Evolutionary conservation across 192 early-diverging fungal species (phyloP), one percentile per base, ranked within the genome.

Genomic region (Chytriomyces sp.): DNA sequence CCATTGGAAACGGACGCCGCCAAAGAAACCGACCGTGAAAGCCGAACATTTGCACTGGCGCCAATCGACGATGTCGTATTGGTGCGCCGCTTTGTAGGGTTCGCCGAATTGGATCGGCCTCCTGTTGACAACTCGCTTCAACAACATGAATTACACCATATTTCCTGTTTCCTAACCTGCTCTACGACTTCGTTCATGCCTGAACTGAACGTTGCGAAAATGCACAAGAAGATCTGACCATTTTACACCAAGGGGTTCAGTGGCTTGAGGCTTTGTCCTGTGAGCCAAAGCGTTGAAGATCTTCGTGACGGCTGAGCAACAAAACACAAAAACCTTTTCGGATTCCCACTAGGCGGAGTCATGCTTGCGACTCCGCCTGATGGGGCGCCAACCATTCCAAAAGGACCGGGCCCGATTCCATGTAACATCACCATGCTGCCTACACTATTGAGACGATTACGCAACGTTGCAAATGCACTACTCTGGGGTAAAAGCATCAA

Each of bases 401-500:
- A 5, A 33, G 30, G 14, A 3, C 74, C 67, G 5, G 28, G 5
- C 40, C 17, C 14, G 12, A 33, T 31, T 22, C 63, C 74, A 67
- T 79, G 77, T 58, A 83, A 40, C 54, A 76, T 74, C 0, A 78
- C 79, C 75, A 86, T 77, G 19, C 64, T 69, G 52, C 86, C 85
- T 28, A 99, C 93, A 64, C 92, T 91, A 40, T 90, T 93, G 67
- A 99, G 74, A n/a, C 98, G 87, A 79, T 95, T 98, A 36, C 95
- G 79, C 63, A 99, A 76, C 4, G 95, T 97, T 0, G 92, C 94
- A 90, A 98, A 99, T 5, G 98, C 96, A 32, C 88, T 91, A 41
- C 92, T 94, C 78, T 99, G 98, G 59, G 98, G 98, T 49, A 99
- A 77, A 40, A 99, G 83, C 96, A 99, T 98, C 73, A 99, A 76